Evolutionary conservation across 371 early-diverging fungal species (phyloP).

Genomic region (Mucor sp.): DNA sequence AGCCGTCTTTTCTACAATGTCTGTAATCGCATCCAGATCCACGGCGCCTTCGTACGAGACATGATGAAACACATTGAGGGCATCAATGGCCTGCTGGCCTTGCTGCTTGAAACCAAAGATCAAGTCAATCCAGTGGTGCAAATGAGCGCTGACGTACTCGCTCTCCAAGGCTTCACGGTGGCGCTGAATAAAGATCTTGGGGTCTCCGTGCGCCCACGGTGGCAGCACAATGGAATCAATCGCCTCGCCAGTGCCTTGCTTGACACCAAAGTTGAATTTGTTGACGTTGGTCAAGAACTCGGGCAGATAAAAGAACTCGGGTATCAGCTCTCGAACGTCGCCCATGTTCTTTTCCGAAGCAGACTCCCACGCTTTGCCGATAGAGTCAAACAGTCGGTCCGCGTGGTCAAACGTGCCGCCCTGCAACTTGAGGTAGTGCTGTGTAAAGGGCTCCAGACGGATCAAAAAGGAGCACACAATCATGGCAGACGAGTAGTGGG

Average conservation of each 20-base stretch:
- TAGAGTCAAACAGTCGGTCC: constrained; percentile 67
- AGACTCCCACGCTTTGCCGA: constrained; percentile 69
- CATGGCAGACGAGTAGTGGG: constrained; percentile 90
- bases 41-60: constrained; percentile 93
- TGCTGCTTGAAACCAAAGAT: constrained; percentile 91
- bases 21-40: constrained; percentile 83
- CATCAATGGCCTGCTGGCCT: constrained; percentile 78
- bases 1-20: constrained; percentile 88
- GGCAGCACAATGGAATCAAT: constrained; percentile 81
- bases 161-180: constrained; percentile 93
- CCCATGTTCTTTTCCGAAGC: constrained; percentile 76
- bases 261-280: constrained; percentile 79
- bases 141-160: constrained; percentile 81
- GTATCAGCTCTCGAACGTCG: constrained; percentile 88
- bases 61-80: constrained; percentile 90
- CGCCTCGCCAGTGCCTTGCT: constrained; percentile 74
- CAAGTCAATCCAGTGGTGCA: constrained; percentile 92
- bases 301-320: constrained; percentile 89
- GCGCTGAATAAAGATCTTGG: constrained; percentile 84
- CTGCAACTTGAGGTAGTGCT: constrained; percentile 76
- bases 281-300: constrained; percentile 86
- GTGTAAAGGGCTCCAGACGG: constrained; percentile 85
- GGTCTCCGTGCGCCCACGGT: constrained; percentile 85
- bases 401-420: constrained; percentile 92
- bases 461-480: constrained; percentile 84